Conservation (phyloP, 1,139 yeast genomes). For the Suhomyces maxii region DNA sequence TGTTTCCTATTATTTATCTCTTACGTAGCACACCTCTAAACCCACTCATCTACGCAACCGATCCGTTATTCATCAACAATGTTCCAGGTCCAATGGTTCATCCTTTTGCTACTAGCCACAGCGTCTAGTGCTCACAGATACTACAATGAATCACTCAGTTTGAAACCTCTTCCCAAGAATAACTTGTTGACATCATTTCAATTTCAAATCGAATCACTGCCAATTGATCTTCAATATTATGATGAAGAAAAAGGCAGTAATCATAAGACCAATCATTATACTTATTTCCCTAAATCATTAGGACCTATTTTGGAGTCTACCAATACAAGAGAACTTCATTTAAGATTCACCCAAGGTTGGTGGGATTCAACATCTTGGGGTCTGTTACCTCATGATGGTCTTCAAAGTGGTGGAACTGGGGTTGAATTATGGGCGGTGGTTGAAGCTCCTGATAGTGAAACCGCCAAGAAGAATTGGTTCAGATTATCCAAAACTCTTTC, state of each 20-base stretch:
- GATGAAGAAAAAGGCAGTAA: constrained; percentile 23
- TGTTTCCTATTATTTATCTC: too few relatives aligned
- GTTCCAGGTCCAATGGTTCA: not conserved
- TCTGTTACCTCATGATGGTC: constrained; percentile 69
- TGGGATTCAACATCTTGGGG: constrained; percentile 96
- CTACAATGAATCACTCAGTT: constrained; percentile 58
- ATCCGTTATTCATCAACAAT: too few relatives aligned
- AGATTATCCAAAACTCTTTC: constrained; percentile 73
- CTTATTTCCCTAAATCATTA: constrained; percentile 75
- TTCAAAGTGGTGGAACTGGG: constrained; percentile 86
- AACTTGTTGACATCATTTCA: constrained; percentile 65
- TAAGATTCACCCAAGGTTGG: constrained; percentile 91
- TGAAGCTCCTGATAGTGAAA: constrained; percentile 57
- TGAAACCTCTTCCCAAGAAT: constrained; percentile 73
- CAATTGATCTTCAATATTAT: constrained; percentile 32
- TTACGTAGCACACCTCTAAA: too few relatives aligned
- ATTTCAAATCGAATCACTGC: constrained; percentile 59
- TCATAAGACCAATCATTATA: constrained; percentile 49
- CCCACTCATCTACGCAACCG: too few relatives aligned
- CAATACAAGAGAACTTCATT: constrained; percentile 71
- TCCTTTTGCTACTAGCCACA: constrained; percentile 2
- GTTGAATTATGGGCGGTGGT: constrained; percentile 90
- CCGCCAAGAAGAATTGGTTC: constrained; percentile 69
- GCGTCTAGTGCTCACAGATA: constrained; percentile 9
- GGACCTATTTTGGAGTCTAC: constrained; percentile 75